Base-by-base conservation (phyloP, 2,329 filamentous ascomycete species). In the Talaromyces rugulosus region DNA sequence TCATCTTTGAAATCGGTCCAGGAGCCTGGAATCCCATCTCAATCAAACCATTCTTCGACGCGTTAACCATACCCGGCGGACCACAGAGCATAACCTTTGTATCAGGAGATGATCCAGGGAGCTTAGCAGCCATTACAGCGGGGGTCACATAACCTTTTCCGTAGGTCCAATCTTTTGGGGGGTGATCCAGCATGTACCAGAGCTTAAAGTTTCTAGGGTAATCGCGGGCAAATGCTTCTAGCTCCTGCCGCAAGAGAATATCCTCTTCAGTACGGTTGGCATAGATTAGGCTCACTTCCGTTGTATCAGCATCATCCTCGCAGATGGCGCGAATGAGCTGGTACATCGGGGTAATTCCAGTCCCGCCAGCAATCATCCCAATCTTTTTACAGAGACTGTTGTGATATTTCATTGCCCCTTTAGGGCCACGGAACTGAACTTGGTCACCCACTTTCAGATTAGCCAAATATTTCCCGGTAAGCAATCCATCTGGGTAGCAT, bases 261-360 rank as follows among this genome's bases (percentile, higher is more conserved):
- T 89, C 87, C 1, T 77, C 77, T 65, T 87, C 84, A 0, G 77
- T 78, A 1, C 81, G 77, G 71, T 87, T 88, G 33, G 84, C 86
- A 63, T 87, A 87, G 33, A 89, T 71, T 4, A 89, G 74, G 52
- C 76, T 82, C 50, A 88, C 71, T 64, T 83, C 72, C 0, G 87
- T 88, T 0, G 75, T 77, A 64, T 89, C 87, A 6, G 72, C 74
- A n/a, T 81, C 76, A 59, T 88, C 82, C 67, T 87, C 85, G 67
- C 84, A 86, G 61, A 88, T 86, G 51, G 85, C 84, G 4, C 85
- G 82, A 67, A 88, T 87, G 6, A 89, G 72, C 68, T 88, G 85
- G 69, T 80, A 85, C 81, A 86, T 84, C 2, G 84, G 83, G 0
- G 84, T 77, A 44, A 72, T 76, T 0, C 73, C 74, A n/a, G 75